Conservation (phyloP, 352 stramenopile species). For the Globisporangium mamillatum region DNA sequence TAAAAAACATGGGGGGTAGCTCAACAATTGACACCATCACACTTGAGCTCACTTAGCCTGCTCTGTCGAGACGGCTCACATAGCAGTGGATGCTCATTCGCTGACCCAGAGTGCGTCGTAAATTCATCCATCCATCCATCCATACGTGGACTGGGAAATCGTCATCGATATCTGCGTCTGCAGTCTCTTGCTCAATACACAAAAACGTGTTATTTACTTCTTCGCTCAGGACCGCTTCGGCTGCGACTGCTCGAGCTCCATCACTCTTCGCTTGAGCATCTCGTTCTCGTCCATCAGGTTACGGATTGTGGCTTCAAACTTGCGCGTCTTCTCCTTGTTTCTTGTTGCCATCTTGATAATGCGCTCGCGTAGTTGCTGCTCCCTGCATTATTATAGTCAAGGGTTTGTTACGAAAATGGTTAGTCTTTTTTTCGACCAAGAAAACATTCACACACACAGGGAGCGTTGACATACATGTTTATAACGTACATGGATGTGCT, state of each 20-base stretch:
- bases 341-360: slow-evolving; percentile 86
- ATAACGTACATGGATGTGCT: slow-evolving; percentile 69
- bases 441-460: not conserved
- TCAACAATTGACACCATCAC: not conserved
- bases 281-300: slow-evolving; percentile 81
- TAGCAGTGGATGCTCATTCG: not conserved
- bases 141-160: not conserved
- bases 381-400: slow-evolving; percentile 17
- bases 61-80: not conserved
- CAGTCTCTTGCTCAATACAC: not conserved
- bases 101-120: not conserved
- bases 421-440: not conserved
- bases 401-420: not conserved
- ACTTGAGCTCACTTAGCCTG: not conserved
- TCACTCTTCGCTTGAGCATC: slow-evolving; percentile 57
- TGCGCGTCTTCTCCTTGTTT: slow-evolving; percentile 81
- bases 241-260: slow-evolving; percentile 45
- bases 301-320: slow-evolving; percentile 75
- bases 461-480: not conserved
- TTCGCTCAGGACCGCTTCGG: slow-evolving; percentile 14
- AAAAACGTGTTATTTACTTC: not conserved
- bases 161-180: not conserved
- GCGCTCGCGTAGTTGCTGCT: slow-evolving; percentile 78
- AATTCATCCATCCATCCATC: not conserved
- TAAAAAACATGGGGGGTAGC: not conserved